Conservation (phyloP, 2,329 filamentous ascomycete genomes). For the Aureobasidium sp. region DNA sequence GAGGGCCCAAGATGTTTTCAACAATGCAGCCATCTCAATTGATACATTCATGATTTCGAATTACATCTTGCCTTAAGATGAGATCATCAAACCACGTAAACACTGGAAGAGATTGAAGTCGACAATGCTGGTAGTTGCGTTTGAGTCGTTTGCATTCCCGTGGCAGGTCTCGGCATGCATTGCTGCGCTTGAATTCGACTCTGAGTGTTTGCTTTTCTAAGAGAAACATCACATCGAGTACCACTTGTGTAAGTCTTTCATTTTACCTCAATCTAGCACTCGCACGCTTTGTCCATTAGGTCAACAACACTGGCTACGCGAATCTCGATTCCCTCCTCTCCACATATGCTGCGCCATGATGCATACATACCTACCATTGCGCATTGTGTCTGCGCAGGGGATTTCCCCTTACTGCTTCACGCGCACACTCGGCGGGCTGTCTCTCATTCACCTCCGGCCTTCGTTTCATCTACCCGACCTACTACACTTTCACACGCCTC, state of each 20-base stretch:
- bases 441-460: not conserved
- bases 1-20: not conserved
- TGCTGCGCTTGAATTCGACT: not conserved
- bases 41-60: too few relatives aligned
- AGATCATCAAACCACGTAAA: too few relatives aligned
- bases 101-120: not conserved
- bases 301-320: not conserved
- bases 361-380: not conserved
- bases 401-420: too few relatives aligned
- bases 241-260: not conserved
- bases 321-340: not conserved
- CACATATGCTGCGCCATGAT: not conserved
- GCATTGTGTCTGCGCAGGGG: not conserved
- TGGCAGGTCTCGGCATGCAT: not conserved
- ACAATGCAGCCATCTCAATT: not conserved
- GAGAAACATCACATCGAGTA: not conserved
- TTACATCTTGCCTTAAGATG: not conserved
- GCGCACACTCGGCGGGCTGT: not conserved
- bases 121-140: not conserved
- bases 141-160: constrained; percentile 9
- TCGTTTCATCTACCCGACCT: not conserved
- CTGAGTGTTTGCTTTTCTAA: not conserved
- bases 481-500: not conserved
- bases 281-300: not conserved
- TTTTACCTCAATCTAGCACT: not conserved